Percentiles rank a stretch among this genome's conserved stretches.
These are phyloP conservation scores for Endocalyx cinctus DNA, from an alignment of 2,329 filamentous ascomycete species.

Conservation along the genomic window DNA sequence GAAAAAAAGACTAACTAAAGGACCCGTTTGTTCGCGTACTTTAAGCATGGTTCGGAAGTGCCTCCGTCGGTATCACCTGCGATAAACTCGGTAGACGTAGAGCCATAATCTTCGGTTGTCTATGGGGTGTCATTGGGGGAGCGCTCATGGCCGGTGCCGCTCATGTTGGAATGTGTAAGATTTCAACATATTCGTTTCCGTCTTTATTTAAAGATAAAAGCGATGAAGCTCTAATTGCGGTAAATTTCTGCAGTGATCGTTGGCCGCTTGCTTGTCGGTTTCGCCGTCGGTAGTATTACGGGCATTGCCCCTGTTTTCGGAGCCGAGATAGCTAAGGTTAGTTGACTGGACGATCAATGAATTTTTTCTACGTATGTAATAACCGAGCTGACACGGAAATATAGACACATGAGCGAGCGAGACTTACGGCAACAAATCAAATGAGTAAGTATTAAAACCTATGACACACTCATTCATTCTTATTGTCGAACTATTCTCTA, in stretches of 20 bases:
- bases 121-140: conserved; percentile 34
- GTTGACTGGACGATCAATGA: too few species aligned
- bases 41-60: conserved; percentile 35
- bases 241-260: conserved; percentile 34
- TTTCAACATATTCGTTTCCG: background rate
- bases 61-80: conserved; percentile 34
- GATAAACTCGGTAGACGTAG: conserved; percentile 32
- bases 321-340: conserved; percentile 36
- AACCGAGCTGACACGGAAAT: too few species aligned
- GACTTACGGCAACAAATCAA: conserved; percentile 35
- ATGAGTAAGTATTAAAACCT: conserved; percentile 29
- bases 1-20: too few species aligned
- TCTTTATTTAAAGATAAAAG: too few species aligned
- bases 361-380: too few species aligned
- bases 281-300: conserved; percentile 36
- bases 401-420: conserved; percentile 32
- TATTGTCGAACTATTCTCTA: background rate
- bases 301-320: conserved; percentile 37
- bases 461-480: background rate
- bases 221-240: too few species aligned
- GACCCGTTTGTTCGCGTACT: too few species aligned
- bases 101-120: conserved; percentile 36
- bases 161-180: conserved; percentile 36
- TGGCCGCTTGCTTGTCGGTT: conserved; percentile 33
- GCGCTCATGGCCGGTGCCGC: conserved; percentile 36